Evolutionary conservation across 139 green algal genomes (phyloP).

Genomic region (Ettlia oleoabundans): DNA sequence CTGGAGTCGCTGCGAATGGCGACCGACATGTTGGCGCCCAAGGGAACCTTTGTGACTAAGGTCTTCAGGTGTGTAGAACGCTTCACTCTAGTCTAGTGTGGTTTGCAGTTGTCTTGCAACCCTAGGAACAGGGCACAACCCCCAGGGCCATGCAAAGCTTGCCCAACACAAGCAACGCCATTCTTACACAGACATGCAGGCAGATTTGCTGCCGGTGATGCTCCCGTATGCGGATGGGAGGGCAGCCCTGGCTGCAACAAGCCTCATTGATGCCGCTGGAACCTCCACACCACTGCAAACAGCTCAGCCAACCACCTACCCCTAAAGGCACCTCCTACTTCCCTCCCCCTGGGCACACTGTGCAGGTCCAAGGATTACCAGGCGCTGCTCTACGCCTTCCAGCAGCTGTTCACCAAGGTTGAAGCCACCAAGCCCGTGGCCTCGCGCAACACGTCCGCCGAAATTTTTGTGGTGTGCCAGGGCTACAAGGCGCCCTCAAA

Average conservation of each 20-base stretch:
- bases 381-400: constrained; percentile 95
- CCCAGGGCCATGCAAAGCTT: too few species aligned
- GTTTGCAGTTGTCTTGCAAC: not conserved
- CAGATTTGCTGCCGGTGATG: too few species aligned
- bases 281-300: too few species aligned
- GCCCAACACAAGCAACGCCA: too few species aligned
- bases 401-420: constrained; percentile 97
- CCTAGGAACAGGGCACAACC: too few species aligned
- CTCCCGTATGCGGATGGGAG: too few species aligned
- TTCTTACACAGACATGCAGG: too few species aligned
- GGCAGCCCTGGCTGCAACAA: too few species aligned
- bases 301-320: too few species aligned
- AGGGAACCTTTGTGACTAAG: constrained; percentile 97
- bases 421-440: constrained; percentile 95
- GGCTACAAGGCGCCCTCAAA: constrained; percentile 97
- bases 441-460: constrained; percentile 90
- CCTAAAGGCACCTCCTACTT: too few species aligned
- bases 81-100: not conserved
- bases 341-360: not conserved
- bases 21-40: constrained; percentile 87
- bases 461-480: constrained; percentile 97
- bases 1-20: constrained; percentile 94
- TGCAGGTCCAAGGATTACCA: constrained; percentile 94
- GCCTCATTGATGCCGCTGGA: too few species aligned
- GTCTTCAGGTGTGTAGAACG: constrained; percentile 73